Evolutionary conservation across 78 protist species (phyloP), one percentile per base, ranked within the genome.

Genomic region (Isochrysis galbana): DNA sequence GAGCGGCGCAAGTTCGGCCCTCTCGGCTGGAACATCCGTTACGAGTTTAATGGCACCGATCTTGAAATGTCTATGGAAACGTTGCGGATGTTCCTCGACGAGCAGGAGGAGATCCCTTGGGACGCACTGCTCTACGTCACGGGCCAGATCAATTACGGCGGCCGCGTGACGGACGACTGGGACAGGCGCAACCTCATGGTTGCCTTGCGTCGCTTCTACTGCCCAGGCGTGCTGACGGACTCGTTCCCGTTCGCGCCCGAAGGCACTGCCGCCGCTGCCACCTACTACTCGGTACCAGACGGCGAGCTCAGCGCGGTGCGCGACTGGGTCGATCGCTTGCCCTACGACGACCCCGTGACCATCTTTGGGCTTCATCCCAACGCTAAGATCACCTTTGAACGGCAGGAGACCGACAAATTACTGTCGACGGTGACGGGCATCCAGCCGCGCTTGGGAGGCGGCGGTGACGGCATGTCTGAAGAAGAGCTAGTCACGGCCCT

Each of bases 351-450:
- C 90, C 32, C 67, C 5, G 98, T 98, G n/a, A 95, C 89, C 86
- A 96, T 96, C 47, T 98, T 98, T n/a, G 99, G 99, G 22, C 97
- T 96, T 95, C 97, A 98, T 78, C 42, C 93, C 45, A 98, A 98
- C 94, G 98, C 98, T 19, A 97, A 96, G 51, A 96, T 96, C 34
- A 92, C 97, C 22, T 94, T 96, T 29, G 96, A 94, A 83, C 94
- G 92, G 84, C 91, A 94, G 41, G 95, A 94, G 29, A 39, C 97
- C n/a, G 10, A 0, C 82, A 74, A 14, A n/a, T 61, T 98, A 82
- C 91, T 98, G 34, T 94, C 84, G 82, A 91, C 96, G 19, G 23
- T 97, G 47, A 38, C 96, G 38, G 0, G 91, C 22, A 47, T 98
- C 39, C 98, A 97, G 94, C 97, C 98, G 54, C 32, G 89, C 32